Base-by-base conservation (phyloP, 495 filamentous ascomycete genomes). In the Annulohypoxylon moriforme region DNA sequence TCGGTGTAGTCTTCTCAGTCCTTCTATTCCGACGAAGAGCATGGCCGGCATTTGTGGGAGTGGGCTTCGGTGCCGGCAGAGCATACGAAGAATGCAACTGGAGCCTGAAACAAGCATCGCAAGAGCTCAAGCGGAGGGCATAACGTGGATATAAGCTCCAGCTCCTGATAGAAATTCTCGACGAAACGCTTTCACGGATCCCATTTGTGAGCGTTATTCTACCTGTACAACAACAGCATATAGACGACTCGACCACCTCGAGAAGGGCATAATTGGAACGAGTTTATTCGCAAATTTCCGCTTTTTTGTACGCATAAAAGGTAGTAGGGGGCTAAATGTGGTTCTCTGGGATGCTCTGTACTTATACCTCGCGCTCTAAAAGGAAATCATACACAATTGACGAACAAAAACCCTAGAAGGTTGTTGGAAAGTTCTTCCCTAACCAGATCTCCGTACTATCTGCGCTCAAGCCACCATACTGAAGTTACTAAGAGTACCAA, bases 1-100 rank as follows among this genome's bases (percentile, higher is more conserved):
- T 98, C 83, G 96, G 96, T 82, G 91, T 98, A 80, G 91, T 98
- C 81, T 98, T 99, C 86, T 98, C 94, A 50, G 94, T 99, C 31
- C 90, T 99, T 52, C 82, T 99, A 25, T 99, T 99, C 89, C 97
- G 96, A 87, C 90, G 96, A 78, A 89, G 96, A 80, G 93, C 95
- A 72, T 99, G 96, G 92, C 96, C 96, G 55, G 96, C 92, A 25
- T 94, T 90, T 80, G 89, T 96, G 73, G 96, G 96, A 60, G 85
- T 94, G 47, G 96, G 96, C 46, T 98, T 99, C 79, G 96, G 96
- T 76, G 94, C 94, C 68, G 96, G 96, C 60, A 89, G 96, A 76
- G 96, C 95, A 9, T 98, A 94, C 86, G 96, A 98, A 81, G 96
- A 98, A 78, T 94, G 91, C 80, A 92, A 94, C 77, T 85, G 76